phyloP scores from a whole-genome alignment of 2,329 filamentous ascomycete genomes.

The Ophiosphaerella narmari region DNA sequence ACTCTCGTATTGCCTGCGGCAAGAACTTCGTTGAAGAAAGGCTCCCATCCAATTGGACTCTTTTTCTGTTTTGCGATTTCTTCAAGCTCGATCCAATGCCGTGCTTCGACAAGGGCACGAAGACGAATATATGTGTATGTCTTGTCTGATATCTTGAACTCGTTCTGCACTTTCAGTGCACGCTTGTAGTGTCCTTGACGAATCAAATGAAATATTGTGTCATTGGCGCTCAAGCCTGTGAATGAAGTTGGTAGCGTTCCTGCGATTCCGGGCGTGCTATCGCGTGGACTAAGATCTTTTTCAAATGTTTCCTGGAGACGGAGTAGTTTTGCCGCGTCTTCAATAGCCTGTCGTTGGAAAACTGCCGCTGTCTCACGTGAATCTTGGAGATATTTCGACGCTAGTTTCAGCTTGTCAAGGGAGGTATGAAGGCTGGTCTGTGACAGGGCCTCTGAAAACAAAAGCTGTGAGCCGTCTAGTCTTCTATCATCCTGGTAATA shows the following conservation, averaged over 20 bases:
- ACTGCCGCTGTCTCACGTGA: slow-evolving; percentile 74
- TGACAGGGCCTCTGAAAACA: slow-evolving; percentile 79
- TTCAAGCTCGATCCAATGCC: slow-evolving; percentile 92
- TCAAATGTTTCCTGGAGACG: slow-evolving; percentile 87
- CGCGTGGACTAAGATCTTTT: slow-evolving; percentile 69
- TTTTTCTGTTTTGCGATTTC: slow-evolving; percentile 78
- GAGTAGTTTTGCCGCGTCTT: slow-evolving; percentile 79
- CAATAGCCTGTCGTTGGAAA: slow-evolving; percentile 74
- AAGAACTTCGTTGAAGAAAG: slow-evolving; percentile 88
- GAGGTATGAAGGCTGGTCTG: slow-evolving; percentile 72
- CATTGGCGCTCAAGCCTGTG: slow-evolving; percentile 82
- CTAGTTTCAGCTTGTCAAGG: slow-evolving; percentile 85
- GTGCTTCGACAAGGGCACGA: slow-evolving; percentile 83
- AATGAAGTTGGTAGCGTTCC: slow-evolving; percentile 59
- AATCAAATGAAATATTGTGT: slow-evolving; percentile 89
- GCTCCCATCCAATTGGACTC: slow-evolving; percentile 96
- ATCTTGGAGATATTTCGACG: slow-evolving; percentile 80
- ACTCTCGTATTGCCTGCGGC: slow-evolving; percentile 88
- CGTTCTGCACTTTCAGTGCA: slow-evolving; percentile 83
- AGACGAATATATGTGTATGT: slow-evolving; percentile 86
- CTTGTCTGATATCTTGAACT: slow-evolving; percentile 93
- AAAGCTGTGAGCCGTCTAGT: slow-evolving; percentile 83
- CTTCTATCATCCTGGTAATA: slow-evolving; percentile 97
- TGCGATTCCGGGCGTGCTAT: slow-evolving; percentile 44
- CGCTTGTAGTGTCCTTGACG: slow-evolving; percentile 80